Conservation (phyloP, 805 yeast genomes). For the Yarrowia keelungensis region DNA sequence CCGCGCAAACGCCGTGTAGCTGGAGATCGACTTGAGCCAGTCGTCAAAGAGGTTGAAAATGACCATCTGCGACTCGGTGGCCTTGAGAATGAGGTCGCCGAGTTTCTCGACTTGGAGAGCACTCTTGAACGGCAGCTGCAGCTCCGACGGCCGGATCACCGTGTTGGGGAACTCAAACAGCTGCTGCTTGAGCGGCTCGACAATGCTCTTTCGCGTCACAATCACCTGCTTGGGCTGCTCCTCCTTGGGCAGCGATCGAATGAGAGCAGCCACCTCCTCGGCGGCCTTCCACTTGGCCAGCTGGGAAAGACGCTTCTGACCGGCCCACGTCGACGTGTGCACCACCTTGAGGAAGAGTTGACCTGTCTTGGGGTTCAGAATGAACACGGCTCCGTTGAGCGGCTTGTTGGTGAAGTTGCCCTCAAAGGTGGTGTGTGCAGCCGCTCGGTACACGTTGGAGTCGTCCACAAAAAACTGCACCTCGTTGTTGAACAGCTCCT, state of each 20-base stretch:
- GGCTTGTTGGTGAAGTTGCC: slow-evolving; percentile 94
- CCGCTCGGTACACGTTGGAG: slow-evolving; percentile 90
- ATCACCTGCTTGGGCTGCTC: slow-evolving; percentile 94
- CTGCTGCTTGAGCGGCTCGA: slow-evolving; percentile 95
- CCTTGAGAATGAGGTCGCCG: slow-evolving; percentile 77
- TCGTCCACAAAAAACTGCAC: slow-evolving; percentile 90
- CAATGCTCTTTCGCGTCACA: slow-evolving; percentile 86
- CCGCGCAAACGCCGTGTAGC: slow-evolving; percentile 94
- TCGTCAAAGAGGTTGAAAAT: slow-evolving; percentile 91
- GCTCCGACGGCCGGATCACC: slow-evolving; percentile 85
- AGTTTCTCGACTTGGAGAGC: slow-evolving; percentile 83
- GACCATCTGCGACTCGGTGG: slow-evolving; percentile 93
- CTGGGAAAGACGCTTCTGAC: slow-evolving; percentile 92
- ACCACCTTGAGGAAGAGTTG: slow-evolving; percentile 87
- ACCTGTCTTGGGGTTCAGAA: slow-evolving; percentile 83
- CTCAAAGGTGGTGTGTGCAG: slow-evolving; percentile 88
- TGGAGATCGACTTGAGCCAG: slow-evolving; percentile 83
- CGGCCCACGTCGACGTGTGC: slow-evolving; percentile 96
- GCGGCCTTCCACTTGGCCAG: slow-evolving; percentile 98
- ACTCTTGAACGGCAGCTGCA: slow-evolving; percentile 87
- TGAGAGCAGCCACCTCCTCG: slow-evolving; percentile 91
- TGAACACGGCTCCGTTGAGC: slow-evolving; percentile 89
- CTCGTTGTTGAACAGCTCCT: slow-evolving; percentile 85
- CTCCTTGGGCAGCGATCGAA: slow-evolving; percentile 86
- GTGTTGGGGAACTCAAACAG: slow-evolving; percentile 96